phyloP scores from a whole-genome alignment of 106 monocot species.

The Gastrodia elata region DNA sequence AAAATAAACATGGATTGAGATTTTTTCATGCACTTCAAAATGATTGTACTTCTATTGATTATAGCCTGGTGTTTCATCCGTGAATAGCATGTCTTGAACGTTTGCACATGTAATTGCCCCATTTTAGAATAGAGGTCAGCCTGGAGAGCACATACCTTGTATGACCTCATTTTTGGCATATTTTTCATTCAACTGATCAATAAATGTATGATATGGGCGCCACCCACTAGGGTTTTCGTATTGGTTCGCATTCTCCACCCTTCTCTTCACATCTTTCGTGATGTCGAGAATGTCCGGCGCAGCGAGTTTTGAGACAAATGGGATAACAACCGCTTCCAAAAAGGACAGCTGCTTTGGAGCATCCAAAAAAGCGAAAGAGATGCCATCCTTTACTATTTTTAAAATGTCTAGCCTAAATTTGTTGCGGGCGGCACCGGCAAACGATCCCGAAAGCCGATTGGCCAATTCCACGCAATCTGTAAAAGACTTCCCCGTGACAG shows the following conservation, averaged over 20 bases:
- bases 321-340: slow-evolving; percentile 70
- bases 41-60: too few species aligned
- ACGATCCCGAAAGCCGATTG: slow-evolving; percentile 60
- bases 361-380: slow-evolving; percentile 75
- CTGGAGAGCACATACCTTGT: slow-evolving; percentile 35
- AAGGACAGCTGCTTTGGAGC: slow-evolving; percentile 66
- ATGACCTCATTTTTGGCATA: slow-evolving; percentile 62
- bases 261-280: slow-evolving; percentile 71
- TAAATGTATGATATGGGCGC: slow-evolving; percentile 68
- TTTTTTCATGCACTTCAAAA: too few species aligned
- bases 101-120: too few species aligned
- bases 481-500: slow-evolving; percentile 39
- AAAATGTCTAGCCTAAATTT: slow-evolving; percentile 65
- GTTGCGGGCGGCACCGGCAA: slow-evolving; percentile 68
- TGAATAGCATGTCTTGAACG: too few species aligned
- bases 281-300: slow-evolving; percentile 55
- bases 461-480: slow-evolving; percentile 76
- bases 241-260: slow-evolving; percentile 52
- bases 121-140: too few species aligned
- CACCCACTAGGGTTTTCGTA: slow-evolving; percentile 78
- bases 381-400: slow-evolving; percentile 69
- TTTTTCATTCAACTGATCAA: slow-evolving; percentile 62
- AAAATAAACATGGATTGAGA: too few species aligned
- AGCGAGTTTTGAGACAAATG: slow-evolving; percentile 75
- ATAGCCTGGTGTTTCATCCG: too few species aligned